A percentile compares a stretch with the other conserved stretches of the same genome.
phyloP scores from a whole-genome alignment of 306 rosid genomes.

The Dryas drummondii region DNA sequence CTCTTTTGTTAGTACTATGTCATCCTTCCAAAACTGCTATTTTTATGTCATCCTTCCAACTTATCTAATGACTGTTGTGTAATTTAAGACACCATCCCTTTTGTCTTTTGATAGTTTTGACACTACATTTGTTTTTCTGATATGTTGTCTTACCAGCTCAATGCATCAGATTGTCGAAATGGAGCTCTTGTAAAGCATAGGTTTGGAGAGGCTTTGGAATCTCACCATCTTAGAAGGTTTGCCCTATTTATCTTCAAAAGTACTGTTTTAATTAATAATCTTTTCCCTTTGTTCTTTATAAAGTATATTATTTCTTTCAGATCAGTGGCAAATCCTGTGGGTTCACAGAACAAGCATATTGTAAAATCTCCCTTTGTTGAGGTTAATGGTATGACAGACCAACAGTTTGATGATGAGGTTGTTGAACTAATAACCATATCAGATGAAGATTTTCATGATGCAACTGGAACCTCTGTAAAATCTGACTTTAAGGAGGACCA shows the following conservation, averaged over 20 bases:
- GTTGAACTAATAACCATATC: slow-evolving; percentile 45
- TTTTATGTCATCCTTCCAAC: background rate
- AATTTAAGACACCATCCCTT: slow-evolving; percentile 16
- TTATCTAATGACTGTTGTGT: background rate
- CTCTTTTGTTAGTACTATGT: background rate
- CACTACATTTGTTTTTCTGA: background rate
- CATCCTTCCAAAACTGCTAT: background rate
- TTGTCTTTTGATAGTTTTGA: slow-evolving; percentile 6
- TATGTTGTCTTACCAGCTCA: slow-evolving; percentile 54
- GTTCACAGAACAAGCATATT: slow-evolving; percentile 35
- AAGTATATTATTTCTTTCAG: slow-evolving; percentile 35
- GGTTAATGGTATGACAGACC: slow-evolving; percentile 33
- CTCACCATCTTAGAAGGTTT: slow-evolving; percentile 60
- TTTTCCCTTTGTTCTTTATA: slow-evolving; percentile 1
- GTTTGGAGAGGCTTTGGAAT: slow-evolving; percentile 68
- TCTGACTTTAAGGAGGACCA: slow-evolving; percentile 28
- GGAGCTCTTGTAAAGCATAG: slow-evolving; percentile 66
- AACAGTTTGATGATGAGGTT: slow-evolving; percentile 35
- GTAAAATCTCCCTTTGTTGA: slow-evolving; percentile 33
- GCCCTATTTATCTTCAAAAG: slow-evolving; percentile 18
- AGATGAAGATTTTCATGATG: slow-evolving; percentile 43
- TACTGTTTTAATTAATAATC: slow-evolving; percentile 9
- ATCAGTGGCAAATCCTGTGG: slow-evolving; percentile 35
- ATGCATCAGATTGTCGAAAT: slow-evolving; percentile 70
- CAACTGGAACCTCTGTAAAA: slow-evolving; percentile 30